Evolutionary conservation across 2,329 filamentous ascomycete genomes (phyloP).

Genomic region (Arthrobotrys megalospora): DNA sequence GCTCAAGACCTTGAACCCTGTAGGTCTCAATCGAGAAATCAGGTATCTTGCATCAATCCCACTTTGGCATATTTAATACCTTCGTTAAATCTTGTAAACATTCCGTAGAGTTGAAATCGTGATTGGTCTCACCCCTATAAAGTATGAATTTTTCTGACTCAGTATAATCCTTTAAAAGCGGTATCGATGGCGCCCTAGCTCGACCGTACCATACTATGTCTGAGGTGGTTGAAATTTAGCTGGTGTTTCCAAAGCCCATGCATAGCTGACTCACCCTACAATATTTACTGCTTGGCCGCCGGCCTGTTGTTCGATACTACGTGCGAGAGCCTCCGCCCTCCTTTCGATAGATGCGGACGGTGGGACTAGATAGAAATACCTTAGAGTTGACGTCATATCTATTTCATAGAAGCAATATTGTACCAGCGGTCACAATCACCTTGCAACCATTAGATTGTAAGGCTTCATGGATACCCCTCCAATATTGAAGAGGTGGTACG

Average conservation of each 20-base stretch:
- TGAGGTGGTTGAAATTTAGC: conserved; percentile 59
- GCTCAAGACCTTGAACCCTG: conserved; percentile 64
- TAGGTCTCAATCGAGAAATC: conserved; percentile 73
- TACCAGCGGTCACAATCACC: conserved; percentile 73
- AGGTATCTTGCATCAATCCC: conserved; percentile 78
- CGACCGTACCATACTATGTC: conserved; percentile 73
- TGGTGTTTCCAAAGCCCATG: background rate
- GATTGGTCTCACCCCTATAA: conserved; percentile 61
- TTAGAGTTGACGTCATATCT: background rate
- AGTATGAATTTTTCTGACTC: background rate
- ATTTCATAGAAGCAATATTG: background rate
- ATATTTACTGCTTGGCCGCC: conserved; percentile 66
- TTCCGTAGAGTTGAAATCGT: background rate
- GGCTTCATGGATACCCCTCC: conserved; percentile 76
- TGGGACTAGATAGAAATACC: conserved; percentile 69
- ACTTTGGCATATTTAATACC: conserved; percentile 63
- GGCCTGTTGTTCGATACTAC: conserved; percentile 70
- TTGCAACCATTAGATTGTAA: conserved; percentile 72
- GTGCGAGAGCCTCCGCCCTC: conserved; percentile 73
- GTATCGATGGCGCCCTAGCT: background rate
- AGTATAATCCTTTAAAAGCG: background rate
- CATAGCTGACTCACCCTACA: conserved; percentile 60
- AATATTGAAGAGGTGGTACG: conserved; percentile 69
- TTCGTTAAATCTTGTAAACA: conserved; percentile 7
- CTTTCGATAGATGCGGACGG: conserved; percentile 75